phyloP scores from a whole-genome alignment of 345 rosid genomes.

The Eucalyptus erythrocorys region DNA sequence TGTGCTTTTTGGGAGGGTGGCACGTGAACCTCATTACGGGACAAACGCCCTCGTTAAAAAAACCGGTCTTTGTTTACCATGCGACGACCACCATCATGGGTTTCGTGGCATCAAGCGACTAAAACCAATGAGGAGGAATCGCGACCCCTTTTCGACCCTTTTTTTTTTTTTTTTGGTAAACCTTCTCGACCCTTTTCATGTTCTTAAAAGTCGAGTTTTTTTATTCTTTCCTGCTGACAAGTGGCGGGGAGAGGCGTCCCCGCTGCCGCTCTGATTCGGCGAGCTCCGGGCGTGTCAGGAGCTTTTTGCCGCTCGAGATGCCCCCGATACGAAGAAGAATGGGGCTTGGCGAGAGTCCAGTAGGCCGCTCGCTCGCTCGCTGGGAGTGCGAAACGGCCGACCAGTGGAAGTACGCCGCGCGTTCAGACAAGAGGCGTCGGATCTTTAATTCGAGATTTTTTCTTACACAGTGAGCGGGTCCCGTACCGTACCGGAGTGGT shows the following conservation, averaged over 20 bases:
- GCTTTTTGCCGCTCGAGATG: neutral
- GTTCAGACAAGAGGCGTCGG: neutral
- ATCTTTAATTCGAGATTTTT: neutral
- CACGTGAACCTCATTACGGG: neutral
- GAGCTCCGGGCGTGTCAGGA: neutral
- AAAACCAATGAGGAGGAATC: neutral
- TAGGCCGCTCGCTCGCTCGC: neutral
- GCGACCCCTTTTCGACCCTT: neutral
- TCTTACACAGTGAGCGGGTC: neutral
- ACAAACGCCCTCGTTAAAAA: neutral
- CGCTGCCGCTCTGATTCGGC: neutral
- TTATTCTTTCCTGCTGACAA: neutral
- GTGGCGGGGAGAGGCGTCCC: neutral
- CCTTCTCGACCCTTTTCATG: neutral
- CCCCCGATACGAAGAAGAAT: neutral
- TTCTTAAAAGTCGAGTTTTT: neutral
- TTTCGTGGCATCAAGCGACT: neutral
- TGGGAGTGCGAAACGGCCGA: neutral
- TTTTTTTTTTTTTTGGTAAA: too few relatives aligned
- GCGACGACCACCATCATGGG: neutral
- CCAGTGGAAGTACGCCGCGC: neutral
- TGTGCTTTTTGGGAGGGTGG: neutral
- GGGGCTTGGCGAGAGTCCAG: neutral
- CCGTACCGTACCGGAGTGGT: neutral
- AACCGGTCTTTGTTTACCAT: neutral